Evolutionary conservation across 306 rosid species (phyloP), one percentile per base, ranked within the genome.

Genomic region (Comarum palustre): DNA sequence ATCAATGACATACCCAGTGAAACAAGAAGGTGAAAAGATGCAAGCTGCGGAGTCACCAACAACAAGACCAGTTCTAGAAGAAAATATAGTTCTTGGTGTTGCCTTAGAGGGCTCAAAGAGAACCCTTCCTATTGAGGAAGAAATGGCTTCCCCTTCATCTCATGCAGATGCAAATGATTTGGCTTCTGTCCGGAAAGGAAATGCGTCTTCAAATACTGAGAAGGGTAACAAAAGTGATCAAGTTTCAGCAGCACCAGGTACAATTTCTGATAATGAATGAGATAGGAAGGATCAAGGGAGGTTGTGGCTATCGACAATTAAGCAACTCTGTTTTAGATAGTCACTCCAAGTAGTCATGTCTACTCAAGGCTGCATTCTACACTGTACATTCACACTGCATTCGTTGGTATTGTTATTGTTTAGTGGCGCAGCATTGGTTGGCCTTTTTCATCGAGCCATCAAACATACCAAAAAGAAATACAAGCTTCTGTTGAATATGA

Each of bases 21-120:
- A 85, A 75, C 82, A 70, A 58, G 89, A 79, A 81, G 89, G 80
- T 41, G 95, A 86, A 71, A 79, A 75, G 80, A 76, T 79, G 71
- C 83, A 86, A 52, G 85, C 76, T 73, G 38, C 81, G 19, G 84
- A 80, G 73, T 66, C 78, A 61, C 75, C 81, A 52, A 42, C 79
- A 61, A 61, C 86, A 20, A 86, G 86, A 77, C 83, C 86, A 71
- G 80, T 73, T 5, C 77, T 86, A 57, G 96, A 93, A 83, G 96
- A 93, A 58, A 93, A 93, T 73, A 85, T 93, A 72, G 96, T 93
- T 8, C 96, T 93, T 1, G 98, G 93, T 42, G 97, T 93, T 76
- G 97, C 98, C 69, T 83, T 93, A 81, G 94, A 87, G 62, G 97
- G 97, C 68, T 91, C 98, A 4, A 93, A 93, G 89, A 86, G 96